A percentile compares a stretch with the other conserved stretches of the same genome.
Conservation (phyloP, 1,284 basidiomycete genomes). For the Malassezia furfur region DNA sequence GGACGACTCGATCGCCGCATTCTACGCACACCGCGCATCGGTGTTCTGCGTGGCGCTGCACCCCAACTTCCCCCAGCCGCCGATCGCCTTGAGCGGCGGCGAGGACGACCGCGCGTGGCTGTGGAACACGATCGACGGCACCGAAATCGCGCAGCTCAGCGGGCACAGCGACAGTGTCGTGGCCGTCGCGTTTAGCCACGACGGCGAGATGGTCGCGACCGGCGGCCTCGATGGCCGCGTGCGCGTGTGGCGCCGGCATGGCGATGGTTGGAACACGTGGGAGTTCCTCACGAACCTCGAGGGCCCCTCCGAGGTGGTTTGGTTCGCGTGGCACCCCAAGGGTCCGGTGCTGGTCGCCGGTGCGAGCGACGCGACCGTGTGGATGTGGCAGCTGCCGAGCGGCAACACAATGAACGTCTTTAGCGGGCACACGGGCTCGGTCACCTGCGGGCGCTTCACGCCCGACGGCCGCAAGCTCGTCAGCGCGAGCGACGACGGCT, state of each 20-base stretch:
- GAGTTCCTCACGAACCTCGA: slow-evolving; percentile 84
- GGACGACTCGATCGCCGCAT: slow-evolving; percentile 45
- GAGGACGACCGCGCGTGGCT: slow-evolving; percentile 92
- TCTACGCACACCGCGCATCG: slow-evolving; percentile 50
- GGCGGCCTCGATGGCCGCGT: slow-evolving; percentile 96
- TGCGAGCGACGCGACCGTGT: slow-evolving; percentile 86
- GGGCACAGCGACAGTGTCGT: slow-evolving; percentile 90
- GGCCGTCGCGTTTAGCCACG: slow-evolving; percentile 66
- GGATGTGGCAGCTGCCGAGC: slow-evolving; percentile 93
- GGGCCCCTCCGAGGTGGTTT: slow-evolving; percentile 92
- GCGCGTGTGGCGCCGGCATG: slow-evolving; percentile 65
- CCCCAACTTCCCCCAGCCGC: slow-evolving; percentile 61
- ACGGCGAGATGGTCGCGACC: slow-evolving; percentile 84
- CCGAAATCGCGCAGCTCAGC: slow-evolving; percentile 69
- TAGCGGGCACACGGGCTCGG: slow-evolving; percentile 73
- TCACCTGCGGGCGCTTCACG: slow-evolving; percentile 82
- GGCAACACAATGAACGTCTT: slow-evolving; percentile 93
- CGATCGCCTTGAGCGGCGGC: slow-evolving; percentile 79
- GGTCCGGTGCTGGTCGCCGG: slow-evolving; percentile 80
- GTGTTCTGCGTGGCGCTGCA: slow-evolving; percentile 80
- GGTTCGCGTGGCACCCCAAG: slow-evolving; percentile 91
- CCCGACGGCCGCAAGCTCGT: slow-evolving; percentile 65
- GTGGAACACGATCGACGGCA: slow-evolving; percentile 77
- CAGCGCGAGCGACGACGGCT: slow-evolving; percentile 74
- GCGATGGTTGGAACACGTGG: slow-evolving; percentile 63